Evolutionary conservation across 2,329 filamentous ascomycete species (phyloP).

Genomic region (Ascochyta clinopodiicola): DNA sequence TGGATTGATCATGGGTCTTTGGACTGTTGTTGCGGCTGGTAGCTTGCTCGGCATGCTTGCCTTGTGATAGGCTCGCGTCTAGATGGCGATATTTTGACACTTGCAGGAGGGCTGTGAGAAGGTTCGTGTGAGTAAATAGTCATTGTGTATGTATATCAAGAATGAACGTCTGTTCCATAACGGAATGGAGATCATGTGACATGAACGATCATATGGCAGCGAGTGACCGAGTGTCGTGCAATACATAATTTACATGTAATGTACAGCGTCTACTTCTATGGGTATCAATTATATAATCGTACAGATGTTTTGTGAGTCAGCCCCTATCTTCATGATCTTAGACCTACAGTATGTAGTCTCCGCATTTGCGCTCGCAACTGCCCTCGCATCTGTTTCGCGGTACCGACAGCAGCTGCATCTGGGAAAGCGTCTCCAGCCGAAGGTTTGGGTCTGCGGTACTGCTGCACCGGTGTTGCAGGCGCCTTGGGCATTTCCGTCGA

Average conservation of each 20-base stretch:
- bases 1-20: conserved; percentile 27
- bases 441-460: conserved; percentile 28
- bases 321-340: conserved; percentile 11
- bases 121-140: not conserved
- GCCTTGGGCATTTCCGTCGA: not conserved
- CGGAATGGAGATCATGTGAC: too few relatives aligned
- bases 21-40: conserved; percentile 27
- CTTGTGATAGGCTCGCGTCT: conserved; percentile 15
- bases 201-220: too few relatives aligned
- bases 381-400: conserved; percentile 10
- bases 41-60: conserved; percentile 39
- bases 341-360: conserved; percentile 36
- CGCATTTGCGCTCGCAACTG: conserved; percentile 19
- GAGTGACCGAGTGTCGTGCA: not conserved
- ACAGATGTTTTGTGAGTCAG: not conserved
- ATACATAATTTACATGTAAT: not conserved
- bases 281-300: conserved; percentile 12
- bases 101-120: not conserved
- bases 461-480: conserved; percentile 18
- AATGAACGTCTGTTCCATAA: too few relatives aligned
- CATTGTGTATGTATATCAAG: too few relatives aligned
- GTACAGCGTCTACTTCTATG: conserved; percentile 5
- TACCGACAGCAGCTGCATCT: conserved; percentile 10
- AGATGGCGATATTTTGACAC: too few relatives aligned
- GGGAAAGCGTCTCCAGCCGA: conserved; percentile 39